A percentile compares a stretch with the other conserved stretches of the same genome.
phyloP scores from a whole-genome alignment of 352 stramenopile species.

The Pythium utonaiense region DNA sequence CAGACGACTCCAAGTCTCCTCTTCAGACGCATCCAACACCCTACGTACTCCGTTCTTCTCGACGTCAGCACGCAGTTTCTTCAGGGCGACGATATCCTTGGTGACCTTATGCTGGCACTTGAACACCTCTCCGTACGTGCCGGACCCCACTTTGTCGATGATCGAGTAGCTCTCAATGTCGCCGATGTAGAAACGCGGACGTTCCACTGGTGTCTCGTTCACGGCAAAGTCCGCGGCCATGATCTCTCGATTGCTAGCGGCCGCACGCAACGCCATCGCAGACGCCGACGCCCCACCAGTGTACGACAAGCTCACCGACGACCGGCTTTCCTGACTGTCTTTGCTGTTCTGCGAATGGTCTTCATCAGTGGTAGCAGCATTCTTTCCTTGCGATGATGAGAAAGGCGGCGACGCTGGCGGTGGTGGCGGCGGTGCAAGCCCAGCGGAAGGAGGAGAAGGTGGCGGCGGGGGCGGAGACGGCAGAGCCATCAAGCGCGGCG shows the following conservation, averaged over 20 bases:
- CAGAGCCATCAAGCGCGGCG: constrained; percentile 17
- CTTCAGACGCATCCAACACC: background rate
- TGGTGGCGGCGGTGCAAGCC: constrained; percentile 30
- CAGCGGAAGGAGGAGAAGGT: constrained; percentile 37
- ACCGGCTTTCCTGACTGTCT: constrained; percentile 15
- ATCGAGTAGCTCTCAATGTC: constrained; percentile 88
- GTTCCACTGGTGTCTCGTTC: constrained; percentile 35
- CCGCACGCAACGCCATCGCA: constrained; percentile 65
- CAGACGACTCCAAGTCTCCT: background rate
- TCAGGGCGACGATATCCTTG: constrained; percentile 84
- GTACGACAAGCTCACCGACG: constrained; percentile 23
- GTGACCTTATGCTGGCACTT: constrained; percentile 86
- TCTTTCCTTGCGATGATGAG: constrained; percentile 43
- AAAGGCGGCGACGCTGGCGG: constrained; percentile 57
- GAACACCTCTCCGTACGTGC: constrained; percentile 86
- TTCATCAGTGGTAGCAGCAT: constrained; percentile 13
- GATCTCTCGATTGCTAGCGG: constrained; percentile 72
- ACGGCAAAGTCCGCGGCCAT: constrained; percentile 39
- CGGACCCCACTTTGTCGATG: constrained; percentile 85
- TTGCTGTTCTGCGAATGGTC: constrained; percentile 14
- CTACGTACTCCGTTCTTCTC: constrained; percentile 80
- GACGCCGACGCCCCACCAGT: constrained; percentile 30
- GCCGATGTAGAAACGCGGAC: constrained; percentile 72
- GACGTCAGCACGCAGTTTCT: constrained; percentile 80
- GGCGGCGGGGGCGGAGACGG: constrained; percentile 32